Conservation (phyloP, 1,284 basidiomycete genomes). For the Uromyces viciae-fabae region DNA sequence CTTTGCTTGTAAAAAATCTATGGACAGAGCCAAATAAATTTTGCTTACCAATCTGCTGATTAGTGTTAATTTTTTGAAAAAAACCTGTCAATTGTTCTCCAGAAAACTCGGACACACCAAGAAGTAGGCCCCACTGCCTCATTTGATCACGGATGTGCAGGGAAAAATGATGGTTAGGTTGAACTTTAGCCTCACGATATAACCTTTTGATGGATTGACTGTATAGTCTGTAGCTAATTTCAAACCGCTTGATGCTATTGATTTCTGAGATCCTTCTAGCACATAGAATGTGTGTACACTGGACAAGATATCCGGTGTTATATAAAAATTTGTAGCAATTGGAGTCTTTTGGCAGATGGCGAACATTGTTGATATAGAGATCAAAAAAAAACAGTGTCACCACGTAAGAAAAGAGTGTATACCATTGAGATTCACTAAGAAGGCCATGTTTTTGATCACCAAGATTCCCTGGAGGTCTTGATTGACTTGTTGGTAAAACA, state of each 20-base stretch:
- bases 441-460: conserved; percentile 4
- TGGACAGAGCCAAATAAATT: not conserved
- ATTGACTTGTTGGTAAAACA: not conserved
- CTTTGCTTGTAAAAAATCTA: not conserved
- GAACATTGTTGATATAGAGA: not conserved
- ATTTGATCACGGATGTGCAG: conserved; percentile 17
- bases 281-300: conserved; percentile 20
- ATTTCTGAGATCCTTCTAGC: not conserved
- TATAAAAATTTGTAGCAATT: not conserved
- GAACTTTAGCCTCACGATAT: not conserved
- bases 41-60: not conserved
- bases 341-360: not conserved
- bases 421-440: conserved; percentile 13
- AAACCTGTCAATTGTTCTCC: conserved; percentile 5
- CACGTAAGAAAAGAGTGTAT: conserved; percentile 4
- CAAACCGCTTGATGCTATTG: not conserved
- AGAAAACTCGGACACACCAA: conserved; percentile 5
- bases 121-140: conserved; percentile 11
- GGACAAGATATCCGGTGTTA: not conserved
- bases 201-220: not conserved
- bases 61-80: conserved; percentile 15
- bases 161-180: conserved; percentile 15
- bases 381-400: not conserved
- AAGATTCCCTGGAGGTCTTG: not conserved
- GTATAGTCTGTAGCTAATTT: not conserved